These are phyloP conservation scores for Phaeosphaeriaceae sp. DNA, from an alignment of 2,329 filamentous ascomycete species.

Conservation along the genomic window DNA sequence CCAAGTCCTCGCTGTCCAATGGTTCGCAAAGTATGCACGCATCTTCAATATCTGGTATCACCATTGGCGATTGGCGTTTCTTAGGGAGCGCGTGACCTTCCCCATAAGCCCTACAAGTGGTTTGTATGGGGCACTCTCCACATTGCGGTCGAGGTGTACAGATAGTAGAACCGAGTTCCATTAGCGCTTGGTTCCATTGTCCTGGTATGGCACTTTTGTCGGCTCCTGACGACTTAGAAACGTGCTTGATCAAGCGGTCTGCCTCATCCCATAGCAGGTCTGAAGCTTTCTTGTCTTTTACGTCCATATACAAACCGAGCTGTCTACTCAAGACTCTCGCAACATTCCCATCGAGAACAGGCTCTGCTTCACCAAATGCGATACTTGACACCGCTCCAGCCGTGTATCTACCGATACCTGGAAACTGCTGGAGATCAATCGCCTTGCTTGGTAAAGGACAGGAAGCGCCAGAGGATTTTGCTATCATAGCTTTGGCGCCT, in stretches of 20 bases:
- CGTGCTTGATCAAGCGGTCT: conserved; percentile 60
- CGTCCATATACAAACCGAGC: conserved; percentile 63
- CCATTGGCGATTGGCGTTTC: conserved; percentile 14
- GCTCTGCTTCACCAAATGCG: conserved; percentile 64
- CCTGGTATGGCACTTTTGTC: conserved; percentile 60
- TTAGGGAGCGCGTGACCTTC: conserved; percentile 34
- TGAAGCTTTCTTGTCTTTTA: conserved; percentile 61
- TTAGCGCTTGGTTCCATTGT: conserved; percentile 68
- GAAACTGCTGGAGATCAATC: conserved; percentile 57
- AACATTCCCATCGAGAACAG: conserved; percentile 71
- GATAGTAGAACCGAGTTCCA: conserved; percentile 69
- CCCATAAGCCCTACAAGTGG: conserved; percentile 41
- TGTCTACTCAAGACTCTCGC: conserved; percentile 66
- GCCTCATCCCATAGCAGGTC: conserved; percentile 66
- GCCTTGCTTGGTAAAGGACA: conserved; percentile 60
- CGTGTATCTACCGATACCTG: conserved; percentile 68
- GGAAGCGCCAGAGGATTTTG: conserved; percentile 33
- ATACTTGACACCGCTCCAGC: conserved; percentile 68
- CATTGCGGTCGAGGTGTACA: conserved; percentile 67
- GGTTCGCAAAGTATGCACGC: conserved; percentile 36
- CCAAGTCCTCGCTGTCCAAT: conserved; percentile 41
- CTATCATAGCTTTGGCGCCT: conserved; percentile 60
- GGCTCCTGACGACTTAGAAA: conserved; percentile 47
- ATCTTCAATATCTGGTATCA: conserved; percentile 38
- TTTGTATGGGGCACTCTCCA: conserved; percentile 41